phyloP scores from a whole-genome alignment of 2,329 filamentous ascomycete species.

The Hyphodiscus sp. region DNA sequence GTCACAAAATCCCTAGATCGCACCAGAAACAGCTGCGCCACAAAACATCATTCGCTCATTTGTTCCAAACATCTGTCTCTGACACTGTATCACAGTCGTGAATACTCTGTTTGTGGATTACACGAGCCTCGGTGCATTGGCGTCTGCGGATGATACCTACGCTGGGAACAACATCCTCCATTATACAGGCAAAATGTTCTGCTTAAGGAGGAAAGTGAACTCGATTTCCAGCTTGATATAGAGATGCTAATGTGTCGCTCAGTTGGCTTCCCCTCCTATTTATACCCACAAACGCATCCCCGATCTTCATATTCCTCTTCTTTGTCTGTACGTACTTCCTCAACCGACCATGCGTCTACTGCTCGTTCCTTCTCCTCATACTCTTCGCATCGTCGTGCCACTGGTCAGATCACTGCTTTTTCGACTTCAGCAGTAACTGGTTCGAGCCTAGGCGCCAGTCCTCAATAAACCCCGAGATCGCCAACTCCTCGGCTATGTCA shows the following conservation, averaged over 20 bases:
- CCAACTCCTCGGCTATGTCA: conserved; percentile 21
- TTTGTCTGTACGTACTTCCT: conserved; percentile 93
- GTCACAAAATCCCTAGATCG: not conserved
- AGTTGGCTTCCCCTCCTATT: conserved; percentile 86
- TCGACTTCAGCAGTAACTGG: conserved; percentile 88
- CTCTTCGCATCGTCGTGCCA: conserved; percentile 89
- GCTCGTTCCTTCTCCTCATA: conserved; percentile 89
- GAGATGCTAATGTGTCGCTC: conserved; percentile 16
- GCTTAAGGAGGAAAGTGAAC: conserved; percentile 47
- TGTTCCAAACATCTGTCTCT: not conserved
- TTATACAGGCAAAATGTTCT: conserved; percentile 46
- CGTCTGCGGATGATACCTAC: conserved; percentile 19
- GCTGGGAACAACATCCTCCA: conserved; percentile 7
- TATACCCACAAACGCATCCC: conserved; percentile 79
- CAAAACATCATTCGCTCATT: not conserved
- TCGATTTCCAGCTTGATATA: not conserved
- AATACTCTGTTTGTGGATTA: not conserved
- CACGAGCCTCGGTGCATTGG: conserved; percentile 1
- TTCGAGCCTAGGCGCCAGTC: conserved; percentile 64
- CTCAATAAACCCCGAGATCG: conserved; percentile 16
- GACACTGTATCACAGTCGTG: not conserved
- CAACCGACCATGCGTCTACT: conserved; percentile 95
- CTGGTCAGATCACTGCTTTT: conserved; percentile 86
- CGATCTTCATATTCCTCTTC: conserved; percentile 80
- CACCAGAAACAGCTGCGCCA: conserved; percentile 3